Evolutionary conservation across 2,329 filamentous ascomycete species (phyloP), one percentile per base, ranked within the genome.

Genomic region (Coleophoma crateriformis): DNA sequence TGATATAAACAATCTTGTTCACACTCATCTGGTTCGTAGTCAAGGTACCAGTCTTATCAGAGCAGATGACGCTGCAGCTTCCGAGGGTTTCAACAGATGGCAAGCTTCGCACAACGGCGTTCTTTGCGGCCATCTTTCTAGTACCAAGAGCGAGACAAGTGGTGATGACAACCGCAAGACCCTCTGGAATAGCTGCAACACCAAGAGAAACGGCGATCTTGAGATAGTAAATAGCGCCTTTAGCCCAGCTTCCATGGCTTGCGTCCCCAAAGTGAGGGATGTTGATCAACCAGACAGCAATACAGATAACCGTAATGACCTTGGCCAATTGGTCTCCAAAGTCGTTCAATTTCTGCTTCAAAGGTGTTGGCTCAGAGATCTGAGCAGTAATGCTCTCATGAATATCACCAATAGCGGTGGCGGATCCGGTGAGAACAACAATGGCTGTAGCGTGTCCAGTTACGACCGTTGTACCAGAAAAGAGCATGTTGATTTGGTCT

Each of bases 21-120:
- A 96, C 94, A 65, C 94, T 97, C 94, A 99, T 99, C 71, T 97
- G 91, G 73, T 99, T 99, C 38, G 94, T 99, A 11, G 94, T 99
- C 66, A 99, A 73, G 45, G 94, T 99, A 60, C 94, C 95, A 5
- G 94, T 99, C 78, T 99, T 99, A 77, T 99, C 94, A 4, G 95
- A 99, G 76, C 95, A 99, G 67, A 99, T 96, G 50, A 99, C 91
- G 64, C 94, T 99, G 81, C 94, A 99, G 78, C 94, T 99, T 66
- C 94, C 94, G 47, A 99, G 79, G 12, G 94, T 99, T 72, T 99
- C 94, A 47, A 99, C 94, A 1, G 94, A 99, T 17, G 94, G 94
- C 61, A 99, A 75, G 66, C 90, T 96, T 69, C 95, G 84, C 51
- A 99, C 95, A 35, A 99, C 91, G 7, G 94, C 94, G 64, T 97